Evolutionary conservation across 1,139 yeast genomes (phyloP), one percentile per base, ranked within the genome.

Genomic region (Nakaseomyces delphensis): DNA sequence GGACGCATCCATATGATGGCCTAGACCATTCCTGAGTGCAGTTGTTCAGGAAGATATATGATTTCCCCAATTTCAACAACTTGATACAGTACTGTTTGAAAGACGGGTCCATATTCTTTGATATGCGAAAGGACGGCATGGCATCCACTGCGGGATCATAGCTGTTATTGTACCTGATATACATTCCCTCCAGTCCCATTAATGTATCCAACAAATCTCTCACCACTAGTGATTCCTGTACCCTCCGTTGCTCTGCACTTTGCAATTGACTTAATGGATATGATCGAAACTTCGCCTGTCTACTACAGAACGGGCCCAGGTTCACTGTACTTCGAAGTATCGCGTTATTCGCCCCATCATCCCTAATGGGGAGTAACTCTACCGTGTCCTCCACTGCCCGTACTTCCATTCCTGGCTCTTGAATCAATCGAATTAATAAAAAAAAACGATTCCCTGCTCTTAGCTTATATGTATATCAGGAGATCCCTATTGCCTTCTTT

Each of bases 141-240:
- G 36, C 24, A 16, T 42, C 43, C 13, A 43, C 41, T 29, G 45
- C 40, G 3, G 77, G 76, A 53, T 79, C 76, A 53, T 74, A 84
- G 23, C 70, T 68, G 41, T 77, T 83, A 36, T 80, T 71, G 56
- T 74, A 84, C 37, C 89, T 68, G 21, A 91, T 76, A 53, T 82
- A 86, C 28, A 70, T 69, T 0, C 97, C 96, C 59, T 87, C 95
- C 36, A 76, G 66, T 0, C 97, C 97, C 40, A 79, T 54, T 20
- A 91, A 62, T 2, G 83, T 79, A 52, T 72, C 74, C 16, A 86
- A 55, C 11, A 87, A 60, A 58, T 91, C 98, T 47, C 76, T 73
- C 24, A 83, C 69, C 1, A 89, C 71, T 15, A 81, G 67, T 0
- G 83, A 80, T 56, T 86, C 95, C 57, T 86, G 95, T 2, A 71